Percentiles rank a stretch among this genome's conserved stretches.
phyloP scores from a whole-genome alignment of 345 rosid species.

The Nasturtium officinale region DNA sequence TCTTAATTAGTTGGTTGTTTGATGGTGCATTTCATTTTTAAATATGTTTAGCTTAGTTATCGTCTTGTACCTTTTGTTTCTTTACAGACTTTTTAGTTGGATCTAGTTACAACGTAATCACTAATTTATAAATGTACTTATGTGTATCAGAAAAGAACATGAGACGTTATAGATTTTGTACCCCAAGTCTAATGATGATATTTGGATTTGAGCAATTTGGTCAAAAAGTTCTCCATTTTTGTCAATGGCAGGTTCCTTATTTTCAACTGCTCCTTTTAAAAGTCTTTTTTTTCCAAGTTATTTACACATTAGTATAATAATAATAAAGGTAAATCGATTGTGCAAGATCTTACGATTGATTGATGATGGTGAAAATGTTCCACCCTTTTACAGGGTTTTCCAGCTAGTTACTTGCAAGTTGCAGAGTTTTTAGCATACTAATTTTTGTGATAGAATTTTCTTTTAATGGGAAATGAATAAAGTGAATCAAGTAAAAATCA shows the following conservation, averaged over 20 bases:
- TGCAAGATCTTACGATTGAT: slow-evolving; percentile 1
- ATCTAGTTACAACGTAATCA: neutral
- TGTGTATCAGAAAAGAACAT: neutral
- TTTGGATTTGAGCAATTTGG: slow-evolving; percentile 17
- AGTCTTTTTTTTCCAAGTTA: neutral
- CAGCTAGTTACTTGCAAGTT: neutral
- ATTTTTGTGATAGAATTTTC: neutral
- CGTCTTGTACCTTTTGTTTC: neutral
- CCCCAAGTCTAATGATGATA: neutral
- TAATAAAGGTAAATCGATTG: neutral
- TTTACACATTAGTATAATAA: neutral
- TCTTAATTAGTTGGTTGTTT: slow-evolving; percentile 10
- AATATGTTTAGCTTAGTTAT: neutral
- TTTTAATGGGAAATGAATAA: neutral
- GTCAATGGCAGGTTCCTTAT: slow-evolving; percentile 27
- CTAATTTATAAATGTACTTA: neutral
- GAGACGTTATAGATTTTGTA: neutral
- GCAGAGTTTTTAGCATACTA: neutral
- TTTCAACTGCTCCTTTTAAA: slow-evolving; percentile 25
- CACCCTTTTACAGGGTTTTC: neutral
- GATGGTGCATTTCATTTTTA: neutral
- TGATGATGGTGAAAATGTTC: slow-evolving; percentile 12
- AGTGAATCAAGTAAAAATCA: neutral
- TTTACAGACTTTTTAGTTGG: neutral
- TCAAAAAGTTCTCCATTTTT: slow-evolving; percentile 3